A percentile compares a stretch with the other conserved stretches of the same genome.
Evolutionary conservation across 495 filamentous ascomycete genomes (phyloP).

Genomic region (Glarea lozoyensis): DNA sequence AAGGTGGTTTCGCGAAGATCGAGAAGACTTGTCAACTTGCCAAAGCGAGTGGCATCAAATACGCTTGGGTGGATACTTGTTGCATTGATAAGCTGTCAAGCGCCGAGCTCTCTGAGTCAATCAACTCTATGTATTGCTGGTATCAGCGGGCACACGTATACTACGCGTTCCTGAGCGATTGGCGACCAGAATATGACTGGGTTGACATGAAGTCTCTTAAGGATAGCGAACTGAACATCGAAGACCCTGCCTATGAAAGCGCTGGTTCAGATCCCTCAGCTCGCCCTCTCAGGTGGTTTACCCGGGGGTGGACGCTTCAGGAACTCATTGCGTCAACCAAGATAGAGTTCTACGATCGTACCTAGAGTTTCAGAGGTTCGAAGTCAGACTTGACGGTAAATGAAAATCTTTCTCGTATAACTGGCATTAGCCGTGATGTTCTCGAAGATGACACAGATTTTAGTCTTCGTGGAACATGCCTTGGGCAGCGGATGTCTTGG

Average conservation of each 20-base stretch:
- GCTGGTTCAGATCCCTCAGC: no score
- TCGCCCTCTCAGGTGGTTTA: no score
- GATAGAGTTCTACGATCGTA: conserved; percentile 1
- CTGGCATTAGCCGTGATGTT: not conserved
- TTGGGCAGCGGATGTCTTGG: not conserved
- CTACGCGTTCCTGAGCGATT: not conserved
- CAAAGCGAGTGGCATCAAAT: not conserved
- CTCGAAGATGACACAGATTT: not conserved
- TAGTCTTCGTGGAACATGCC: not conserved
- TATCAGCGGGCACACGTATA: not conserved
- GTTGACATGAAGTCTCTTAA: not conserved
- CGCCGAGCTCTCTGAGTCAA: not conserved
- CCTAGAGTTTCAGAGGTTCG: not conserved
- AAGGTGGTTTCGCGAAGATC: not conserved
- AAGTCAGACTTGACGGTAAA: not conserved
- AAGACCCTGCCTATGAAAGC: no score
- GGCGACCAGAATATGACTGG: not conserved
- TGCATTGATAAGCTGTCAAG: not conserved
- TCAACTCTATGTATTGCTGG: not conserved
- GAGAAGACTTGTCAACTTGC: not conserved
- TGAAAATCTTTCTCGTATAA: not conserved
- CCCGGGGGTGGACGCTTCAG: conserved; percentile 26
- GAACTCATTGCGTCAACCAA: conserved; percentile 21
- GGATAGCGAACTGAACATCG: conserved; percentile 13
- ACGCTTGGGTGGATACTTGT: not conserved